A percentile compares a stretch with the other conserved stretches of the same genome.
Evolutionary conservation across 2,329 filamentous ascomycete genomes (phyloP).

Genomic region (Thelonectria blattea): DNA sequence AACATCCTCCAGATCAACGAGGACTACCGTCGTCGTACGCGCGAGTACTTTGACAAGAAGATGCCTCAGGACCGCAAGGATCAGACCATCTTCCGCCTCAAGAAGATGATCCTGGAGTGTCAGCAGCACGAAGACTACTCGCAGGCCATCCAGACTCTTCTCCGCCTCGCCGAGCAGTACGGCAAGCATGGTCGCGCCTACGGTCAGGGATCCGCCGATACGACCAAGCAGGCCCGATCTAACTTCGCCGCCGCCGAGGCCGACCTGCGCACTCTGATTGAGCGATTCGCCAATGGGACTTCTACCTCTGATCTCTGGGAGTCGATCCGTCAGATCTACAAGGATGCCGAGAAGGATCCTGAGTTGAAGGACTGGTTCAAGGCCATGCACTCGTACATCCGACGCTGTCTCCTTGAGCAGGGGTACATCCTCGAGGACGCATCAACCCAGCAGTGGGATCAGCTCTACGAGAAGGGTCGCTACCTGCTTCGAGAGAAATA

Average conservation of each 20-base stretch:
- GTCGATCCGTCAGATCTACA: constrained; percentile 84
- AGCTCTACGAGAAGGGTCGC: constrained; percentile 82
- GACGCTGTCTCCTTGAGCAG: constrained; percentile 84
- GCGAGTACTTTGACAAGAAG: constrained; percentile 83
- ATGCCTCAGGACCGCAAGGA: constrained; percentile 92
- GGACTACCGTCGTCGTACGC: constrained; percentile 57
- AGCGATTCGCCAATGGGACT: constrained; percentile 95
- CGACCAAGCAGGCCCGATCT: constrained; percentile 75
- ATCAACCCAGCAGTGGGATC: constrained; percentile 82
- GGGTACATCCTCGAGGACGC: constrained; percentile 87
- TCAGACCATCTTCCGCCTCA: constrained; percentile 88
- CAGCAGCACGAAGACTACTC: constrained; percentile 95
- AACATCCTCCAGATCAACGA: constrained; percentile 51
- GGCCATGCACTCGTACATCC: constrained; percentile 76
- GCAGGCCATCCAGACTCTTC: constrained; percentile 85
- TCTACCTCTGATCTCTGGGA: constrained; percentile 86
- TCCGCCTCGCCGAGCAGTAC: constrained; percentile 85
- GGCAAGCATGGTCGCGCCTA: constrained; percentile 73
- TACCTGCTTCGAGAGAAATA: constrained; percentile 91
- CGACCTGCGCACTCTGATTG: constrained; percentile 81
- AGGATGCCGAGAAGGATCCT: constrained; percentile 82
- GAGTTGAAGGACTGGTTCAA: constrained; percentile 93
- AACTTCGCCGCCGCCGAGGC: constrained; percentile 74
- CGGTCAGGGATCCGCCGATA: constrained; percentile 67
- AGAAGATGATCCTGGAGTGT: constrained; percentile 96